Evolutionary conservation across 2,329 filamentous ascomycete genomes (phyloP).

Genomic region (Fusarium mundagurra): DNA sequence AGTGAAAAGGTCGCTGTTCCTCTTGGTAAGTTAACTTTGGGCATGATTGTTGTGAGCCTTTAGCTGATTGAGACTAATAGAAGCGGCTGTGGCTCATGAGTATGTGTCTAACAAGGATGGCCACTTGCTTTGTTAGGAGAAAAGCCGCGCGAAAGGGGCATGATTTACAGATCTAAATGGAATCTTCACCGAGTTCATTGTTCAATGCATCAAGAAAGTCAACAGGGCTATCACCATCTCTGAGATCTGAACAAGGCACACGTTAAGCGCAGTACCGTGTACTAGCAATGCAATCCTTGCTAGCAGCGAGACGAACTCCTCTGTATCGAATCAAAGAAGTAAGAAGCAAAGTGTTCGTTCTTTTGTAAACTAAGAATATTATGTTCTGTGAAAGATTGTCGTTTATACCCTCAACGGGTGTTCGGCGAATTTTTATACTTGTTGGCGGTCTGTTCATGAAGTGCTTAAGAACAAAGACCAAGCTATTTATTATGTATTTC

Average conservation of each 20-base stretch:
- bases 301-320: neutral
- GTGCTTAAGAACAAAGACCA: no score
- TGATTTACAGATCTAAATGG: neutral
- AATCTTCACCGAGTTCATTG: neutral
- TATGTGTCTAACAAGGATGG: slow-evolving; percentile 10
- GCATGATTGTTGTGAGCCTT: rapidly evolving
- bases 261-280: neutral
- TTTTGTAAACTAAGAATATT: neutral
- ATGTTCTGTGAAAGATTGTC: neutral
- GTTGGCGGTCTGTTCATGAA: neutral
- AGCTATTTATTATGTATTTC: no score
- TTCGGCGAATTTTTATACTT: neutral
- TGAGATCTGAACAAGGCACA: no score
- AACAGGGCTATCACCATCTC: no score
- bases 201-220: neutral
- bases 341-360: neutral
- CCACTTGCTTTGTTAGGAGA: neutral
- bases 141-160: rapidly evolving
- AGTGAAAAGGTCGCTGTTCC: neutral
- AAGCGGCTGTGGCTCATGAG: neutral
- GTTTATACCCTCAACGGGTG: neutral
- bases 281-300: neutral
- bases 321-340: neutral
- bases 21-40: neutral
- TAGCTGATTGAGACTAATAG: rapidly evolving